Evolutionary conservation across 345 rosid species (phyloP).

Genomic region (Rhodomyrtus tomentosa): DNA sequence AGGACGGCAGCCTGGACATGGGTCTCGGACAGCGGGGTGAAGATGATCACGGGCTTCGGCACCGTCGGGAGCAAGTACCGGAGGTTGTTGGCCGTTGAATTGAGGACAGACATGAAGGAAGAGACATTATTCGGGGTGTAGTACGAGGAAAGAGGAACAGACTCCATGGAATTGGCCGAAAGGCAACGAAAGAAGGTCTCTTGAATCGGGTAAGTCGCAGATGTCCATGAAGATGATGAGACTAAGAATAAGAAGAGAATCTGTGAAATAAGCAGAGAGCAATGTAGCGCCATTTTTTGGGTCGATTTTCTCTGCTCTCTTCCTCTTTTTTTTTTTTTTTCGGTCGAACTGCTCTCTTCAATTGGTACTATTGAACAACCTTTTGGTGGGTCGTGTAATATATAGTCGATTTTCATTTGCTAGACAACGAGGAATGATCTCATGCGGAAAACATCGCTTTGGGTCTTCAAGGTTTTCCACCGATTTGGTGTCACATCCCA

Average conservation of each 20-base stretch:
- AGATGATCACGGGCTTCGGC: slow-evolving; percentile 51
- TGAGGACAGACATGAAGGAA: slow-evolving; percentile 28
- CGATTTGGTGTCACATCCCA: not conserved
- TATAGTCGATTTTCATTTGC: not conserved
- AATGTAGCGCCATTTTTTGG: not conserved
- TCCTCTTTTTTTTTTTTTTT: no score
- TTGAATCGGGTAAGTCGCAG: slow-evolving; percentile 2
- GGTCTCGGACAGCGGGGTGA: slow-evolving; percentile 34
- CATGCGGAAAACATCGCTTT: not conserved
- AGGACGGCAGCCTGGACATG: slow-evolving; percentile 51
- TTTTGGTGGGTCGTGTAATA: not conserved
- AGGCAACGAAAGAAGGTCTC: slow-evolving; percentile 36
- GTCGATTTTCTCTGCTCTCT: not conserved
- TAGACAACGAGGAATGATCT: not conserved
- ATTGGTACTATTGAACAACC: not conserved
- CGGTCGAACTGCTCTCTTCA: not conserved
- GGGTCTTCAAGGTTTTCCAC: not conserved
- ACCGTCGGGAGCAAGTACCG: slow-evolving; percentile 21
- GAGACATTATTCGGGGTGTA: slow-evolving; percentile 9
- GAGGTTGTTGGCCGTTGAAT: slow-evolving; percentile 36
- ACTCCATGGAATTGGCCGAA: slow-evolving; percentile 6
- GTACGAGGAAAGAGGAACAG: slow-evolving; percentile 13
- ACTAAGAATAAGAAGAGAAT: not conserved
- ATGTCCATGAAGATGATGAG: slow-evolving; percentile 1
- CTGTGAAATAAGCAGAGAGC: not conserved